Conservation (phyloP, 345 rosid species). For the Syzygium aromaticum region DNA sequence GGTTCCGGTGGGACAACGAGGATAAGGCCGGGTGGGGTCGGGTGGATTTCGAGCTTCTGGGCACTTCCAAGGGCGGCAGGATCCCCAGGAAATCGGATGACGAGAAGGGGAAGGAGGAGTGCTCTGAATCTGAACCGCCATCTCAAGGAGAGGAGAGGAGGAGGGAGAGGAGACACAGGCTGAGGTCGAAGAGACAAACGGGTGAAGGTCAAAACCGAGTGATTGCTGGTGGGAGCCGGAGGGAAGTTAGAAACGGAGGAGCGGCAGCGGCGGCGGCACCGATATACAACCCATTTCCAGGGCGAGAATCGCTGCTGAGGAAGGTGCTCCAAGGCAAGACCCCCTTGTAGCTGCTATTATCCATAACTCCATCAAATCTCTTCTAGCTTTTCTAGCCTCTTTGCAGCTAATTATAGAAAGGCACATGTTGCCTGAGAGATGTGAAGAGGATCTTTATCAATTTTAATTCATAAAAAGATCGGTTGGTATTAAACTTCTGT, state of each 20-base stretch:
- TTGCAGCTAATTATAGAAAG: not conserved
- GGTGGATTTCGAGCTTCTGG: conserved; percentile 58
- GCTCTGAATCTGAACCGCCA: not conserved
- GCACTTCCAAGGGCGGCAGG: conserved; percentile 66
- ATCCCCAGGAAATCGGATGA: conserved; percentile 46
- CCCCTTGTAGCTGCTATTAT: not conserved
- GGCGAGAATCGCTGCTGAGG: conserved; percentile 47
- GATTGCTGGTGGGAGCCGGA: not conserved
- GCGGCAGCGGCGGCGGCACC: not conserved
- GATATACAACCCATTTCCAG: conserved; percentile 48
- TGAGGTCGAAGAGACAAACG: not conserved
- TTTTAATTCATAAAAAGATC: not conserved
- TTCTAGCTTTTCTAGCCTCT: not conserved
- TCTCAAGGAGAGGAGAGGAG: conserved; percentile 8
- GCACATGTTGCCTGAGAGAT: not conserved
- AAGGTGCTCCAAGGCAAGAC: conserved; percentile 24
- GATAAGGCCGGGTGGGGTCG: conserved; percentile 64
- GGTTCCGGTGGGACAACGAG: conserved; percentile 80
- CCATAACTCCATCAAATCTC: not conserved
- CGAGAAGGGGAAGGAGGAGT: conserved; percentile 13
- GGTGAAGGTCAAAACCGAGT: not conserved
- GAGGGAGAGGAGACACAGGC: conserved; percentile 20
- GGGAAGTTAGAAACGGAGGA: not conserved
- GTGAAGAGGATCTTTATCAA: not conserved
- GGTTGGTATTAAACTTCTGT: not conserved